Evolutionary conservation across 176 grass and related monocot species (phyloP).

Genomic region (Urochloa ruziziensis): DNA sequence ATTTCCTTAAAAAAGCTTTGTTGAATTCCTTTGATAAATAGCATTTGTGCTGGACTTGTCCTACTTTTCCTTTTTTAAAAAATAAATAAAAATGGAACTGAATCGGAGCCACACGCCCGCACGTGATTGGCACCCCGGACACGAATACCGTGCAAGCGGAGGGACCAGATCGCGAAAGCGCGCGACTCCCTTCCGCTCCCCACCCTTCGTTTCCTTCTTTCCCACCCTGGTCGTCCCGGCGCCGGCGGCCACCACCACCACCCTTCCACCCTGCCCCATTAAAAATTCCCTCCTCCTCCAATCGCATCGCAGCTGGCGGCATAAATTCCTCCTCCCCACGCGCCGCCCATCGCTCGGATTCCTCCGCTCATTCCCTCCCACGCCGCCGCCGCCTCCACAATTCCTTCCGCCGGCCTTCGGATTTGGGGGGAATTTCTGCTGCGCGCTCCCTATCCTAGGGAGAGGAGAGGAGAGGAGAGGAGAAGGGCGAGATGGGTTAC

Average conservation of each 20-base stretch:
- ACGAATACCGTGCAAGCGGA: not conserved
- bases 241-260: slow-evolving; percentile 20
- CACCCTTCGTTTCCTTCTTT: not conserved
- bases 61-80: too few relatives aligned
- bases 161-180: not conserved
- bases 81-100: too few relatives aligned
- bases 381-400: not conserved
- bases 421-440: not conserved
- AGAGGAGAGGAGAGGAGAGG: too few relatives aligned
- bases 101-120: too few relatives aligned
- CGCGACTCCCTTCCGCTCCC: not conserved
- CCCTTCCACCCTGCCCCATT: not conserved
- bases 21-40: too few relatives aligned
- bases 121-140: not conserved
- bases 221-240: not conserved
- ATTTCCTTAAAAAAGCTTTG: too few relatives aligned
- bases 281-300: slow-evolving; percentile 14
- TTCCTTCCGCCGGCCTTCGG: not conserved
- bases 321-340: not conserved
- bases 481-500: slow-evolving; percentile 60
- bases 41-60: too few relatives aligned
- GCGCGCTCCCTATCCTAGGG: not conserved
- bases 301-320: not conserved
- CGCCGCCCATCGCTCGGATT: not conserved
- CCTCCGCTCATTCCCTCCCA: not conserved